Evolutionary conservation across 306 rosid species (phyloP).

Genomic region (Coriaria nepalensis): DNA sequence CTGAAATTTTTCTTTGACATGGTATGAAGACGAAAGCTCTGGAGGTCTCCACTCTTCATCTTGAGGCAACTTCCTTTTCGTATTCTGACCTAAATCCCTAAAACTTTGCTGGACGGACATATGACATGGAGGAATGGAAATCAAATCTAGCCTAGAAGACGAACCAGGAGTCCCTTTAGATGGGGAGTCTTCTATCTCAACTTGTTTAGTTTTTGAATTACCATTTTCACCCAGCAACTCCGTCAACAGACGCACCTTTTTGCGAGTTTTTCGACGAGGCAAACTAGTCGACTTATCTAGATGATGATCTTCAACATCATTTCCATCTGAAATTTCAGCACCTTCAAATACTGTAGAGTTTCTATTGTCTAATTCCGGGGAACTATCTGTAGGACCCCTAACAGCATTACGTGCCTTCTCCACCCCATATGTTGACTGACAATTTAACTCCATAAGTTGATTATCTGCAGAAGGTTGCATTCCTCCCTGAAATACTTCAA

Average conservation of each 20-base stretch:
- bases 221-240: slow-evolving; percentile 60
- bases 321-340: slow-evolving; percentile 26
- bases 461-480: slow-evolving; percentile 21
- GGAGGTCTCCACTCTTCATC: slow-evolving; percentile 34
- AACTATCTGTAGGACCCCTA: slow-evolving; percentile 22
- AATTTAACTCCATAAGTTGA: slow-evolving; percentile 19
- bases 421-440: slow-evolving; percentile 12
- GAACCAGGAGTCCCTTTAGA: slow-evolving; percentile 26
- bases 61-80: slow-evolving; percentile 48
- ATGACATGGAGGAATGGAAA: slow-evolving; percentile 30
- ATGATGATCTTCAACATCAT: slow-evolving; percentile 39
- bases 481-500: slow-evolving; percentile 31
- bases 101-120: slow-evolving; percentile 34
- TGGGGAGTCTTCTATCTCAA: slow-evolving; percentile 26
- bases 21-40: slow-evolving; percentile 21
- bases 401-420: slow-evolving; percentile 18
- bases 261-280: slow-evolving; percentile 56
- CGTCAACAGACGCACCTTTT: slow-evolving; percentile 76
- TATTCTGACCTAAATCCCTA: slow-evolving; percentile 24
- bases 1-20: slow-evolving; percentile 21
- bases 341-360: slow-evolving; percentile 29
- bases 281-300: slow-evolving; percentile 32
- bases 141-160: slow-evolving; percentile 26
- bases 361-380: slow-evolving; percentile 25
- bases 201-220: slow-evolving; percentile 28